These are phyloP conservation scores for Sophora flavescens DNA, from an alignment of 306 rosid species.

Conservation along the genomic window DNA sequence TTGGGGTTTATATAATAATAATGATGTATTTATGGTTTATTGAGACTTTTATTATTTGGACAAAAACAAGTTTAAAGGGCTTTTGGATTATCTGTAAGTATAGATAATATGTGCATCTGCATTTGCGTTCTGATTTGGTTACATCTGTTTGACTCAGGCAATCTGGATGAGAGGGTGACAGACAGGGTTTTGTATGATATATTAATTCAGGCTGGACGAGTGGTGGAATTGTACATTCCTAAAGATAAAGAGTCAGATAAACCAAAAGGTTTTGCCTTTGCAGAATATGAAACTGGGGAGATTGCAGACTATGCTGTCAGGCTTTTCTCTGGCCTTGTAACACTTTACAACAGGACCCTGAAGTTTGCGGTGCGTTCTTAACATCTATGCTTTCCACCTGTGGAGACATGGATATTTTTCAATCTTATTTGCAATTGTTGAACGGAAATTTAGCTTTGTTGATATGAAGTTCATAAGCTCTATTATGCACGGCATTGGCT, in stretches of 20 bases:
- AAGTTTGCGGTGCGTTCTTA: slow-evolving; percentile 79
- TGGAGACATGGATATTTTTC: slow-evolving; percentile 25
- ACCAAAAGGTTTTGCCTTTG: slow-evolving; percentile 90
- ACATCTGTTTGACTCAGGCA: slow-evolving; percentile 60
- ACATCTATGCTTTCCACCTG: slow-evolving; percentile 34
- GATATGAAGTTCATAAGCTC: slow-evolving; percentile 20
- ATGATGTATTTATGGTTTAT: background rate
- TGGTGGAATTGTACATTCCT: slow-evolving; percentile 83
- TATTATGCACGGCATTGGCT: slow-evolving; percentile 12
- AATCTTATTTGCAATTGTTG: slow-evolving; percentile 31
- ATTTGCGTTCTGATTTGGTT: slow-evolving; percentile 36
- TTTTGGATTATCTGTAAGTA: slow-evolving; percentile 13
- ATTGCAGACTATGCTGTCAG: slow-evolving; percentile 84
- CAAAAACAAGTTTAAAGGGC: slow-evolving; percentile 11
- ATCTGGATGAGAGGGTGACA: slow-evolving; percentile 89
- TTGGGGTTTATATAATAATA: background rate
- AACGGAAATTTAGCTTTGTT: slow-evolving; percentile 36
- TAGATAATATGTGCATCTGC: background rate
- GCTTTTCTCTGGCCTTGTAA: slow-evolving; percentile 93
- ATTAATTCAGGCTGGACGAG: slow-evolving; percentile 87
- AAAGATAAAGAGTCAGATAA: slow-evolving; percentile 84
- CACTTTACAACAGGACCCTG: slow-evolving; percentile 79
- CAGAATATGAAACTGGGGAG: slow-evolving; percentile 87
- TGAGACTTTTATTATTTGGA: background rate
- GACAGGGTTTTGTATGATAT: slow-evolving; percentile 89